Percentiles rank a stretch among this genome's conserved stretches.
These are phyloP conservation scores for Inonotus hispidus DNA, from an alignment of 1,284 basidiomycete genomes.

Conservation along the genomic window DNA sequence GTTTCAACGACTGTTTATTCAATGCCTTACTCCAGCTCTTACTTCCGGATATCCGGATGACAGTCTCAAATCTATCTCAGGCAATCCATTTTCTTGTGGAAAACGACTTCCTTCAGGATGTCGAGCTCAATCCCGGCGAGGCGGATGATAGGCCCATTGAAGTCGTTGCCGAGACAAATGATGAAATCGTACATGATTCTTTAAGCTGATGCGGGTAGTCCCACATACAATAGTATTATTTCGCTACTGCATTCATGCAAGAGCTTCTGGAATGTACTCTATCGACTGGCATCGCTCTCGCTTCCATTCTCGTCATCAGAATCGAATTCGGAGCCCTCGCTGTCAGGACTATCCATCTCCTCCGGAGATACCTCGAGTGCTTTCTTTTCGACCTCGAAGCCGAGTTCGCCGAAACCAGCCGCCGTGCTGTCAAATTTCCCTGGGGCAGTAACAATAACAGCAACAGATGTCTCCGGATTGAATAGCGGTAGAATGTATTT, in stretches of 20 bases:
- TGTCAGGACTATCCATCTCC: conserved; percentile 34
- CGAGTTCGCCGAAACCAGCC: conserved; percentile 55
- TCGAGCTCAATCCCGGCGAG: conserved; percentile 80
- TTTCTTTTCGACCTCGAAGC: conserved; percentile 76
- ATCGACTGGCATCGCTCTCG: conserved; percentile 19
- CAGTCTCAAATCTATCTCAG: conserved; percentile 90
- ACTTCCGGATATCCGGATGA: conserved; percentile 83
- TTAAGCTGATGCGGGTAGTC: not conserved
- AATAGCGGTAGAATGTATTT: conserved; percentile 89
- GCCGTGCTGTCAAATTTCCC: conserved; percentile 75
- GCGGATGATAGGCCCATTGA: conserved; percentile 65
- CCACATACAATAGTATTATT: not conserved
- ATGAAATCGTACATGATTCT: conserved; percentile 15
- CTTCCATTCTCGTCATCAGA: conserved; percentile 21
- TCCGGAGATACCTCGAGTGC: conserved; percentile 62
- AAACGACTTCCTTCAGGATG: conserved; percentile 82
- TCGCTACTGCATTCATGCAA: not conserved
- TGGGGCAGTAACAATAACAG: conserved; percentile 78
- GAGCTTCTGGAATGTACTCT: not conserved
- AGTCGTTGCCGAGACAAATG: conserved; percentile 37
- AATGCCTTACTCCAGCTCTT: conserved; percentile 53
- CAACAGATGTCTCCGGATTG: conserved; percentile 70
- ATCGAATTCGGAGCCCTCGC: conserved; percentile 15
- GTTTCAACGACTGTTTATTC: not conserved
- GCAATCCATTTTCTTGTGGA: conserved; percentile 90